phyloP scores from a whole-genome alignment of 768 basidiomycete species.

The Xerocomellus chrysenteron region DNA sequence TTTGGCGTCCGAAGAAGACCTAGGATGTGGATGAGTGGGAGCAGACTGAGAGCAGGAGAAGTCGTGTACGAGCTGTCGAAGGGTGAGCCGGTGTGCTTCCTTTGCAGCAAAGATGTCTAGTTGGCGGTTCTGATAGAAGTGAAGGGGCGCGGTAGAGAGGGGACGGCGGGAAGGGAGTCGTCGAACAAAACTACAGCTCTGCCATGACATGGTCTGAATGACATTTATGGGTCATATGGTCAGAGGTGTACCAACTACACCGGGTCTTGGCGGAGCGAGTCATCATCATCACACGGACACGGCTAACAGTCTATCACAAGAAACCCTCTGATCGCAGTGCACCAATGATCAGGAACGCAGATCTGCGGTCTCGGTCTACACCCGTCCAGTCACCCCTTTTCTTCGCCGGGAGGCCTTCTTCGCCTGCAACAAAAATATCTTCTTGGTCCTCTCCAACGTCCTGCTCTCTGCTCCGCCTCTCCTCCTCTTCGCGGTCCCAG shows the following conservation, averaged over 20 bases:
- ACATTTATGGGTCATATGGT: background rate
- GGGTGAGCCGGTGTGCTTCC: slow-evolving; percentile 66
- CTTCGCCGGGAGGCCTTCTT: slow-evolving; percentile 49
- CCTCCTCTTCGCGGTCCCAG: slow-evolving; percentile 71
- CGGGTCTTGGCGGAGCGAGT: background rate
- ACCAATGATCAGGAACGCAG: slow-evolving; percentile 77
- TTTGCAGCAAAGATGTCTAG: slow-evolving; percentile 78
- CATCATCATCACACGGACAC: background rate
- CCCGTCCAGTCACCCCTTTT: slow-evolving; percentile 73
- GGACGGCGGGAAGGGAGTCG: slow-evolving; percentile 15
- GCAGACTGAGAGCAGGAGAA: background rate
- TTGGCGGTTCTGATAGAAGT: slow-evolving; percentile 83
- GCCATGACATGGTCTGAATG: slow-evolving; percentile 26
- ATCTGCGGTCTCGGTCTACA: slow-evolving; percentile 73
- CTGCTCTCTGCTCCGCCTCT: slow-evolving; percentile 29
- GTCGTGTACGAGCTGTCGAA: slow-evolving; percentile 70
- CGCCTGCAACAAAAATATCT: slow-evolving; percentile 62
- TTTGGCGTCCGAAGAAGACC: slow-evolving; percentile 85
- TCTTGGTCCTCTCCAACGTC: slow-evolving; percentile 34
- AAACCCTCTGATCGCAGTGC: slow-evolving; percentile 73
- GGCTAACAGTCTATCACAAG: slow-evolving; percentile 34
- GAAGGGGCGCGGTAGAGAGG: slow-evolving; percentile 42
- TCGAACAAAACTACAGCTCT: slow-evolving; percentile 6
- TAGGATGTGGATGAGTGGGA: slow-evolving; percentile 29
- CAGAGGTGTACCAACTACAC: background rate